These are phyloP conservation scores for Lactifluus rugatus DNA, from an alignment of 768 basidiomycete genomes.

Conservation along the genomic window DNA sequence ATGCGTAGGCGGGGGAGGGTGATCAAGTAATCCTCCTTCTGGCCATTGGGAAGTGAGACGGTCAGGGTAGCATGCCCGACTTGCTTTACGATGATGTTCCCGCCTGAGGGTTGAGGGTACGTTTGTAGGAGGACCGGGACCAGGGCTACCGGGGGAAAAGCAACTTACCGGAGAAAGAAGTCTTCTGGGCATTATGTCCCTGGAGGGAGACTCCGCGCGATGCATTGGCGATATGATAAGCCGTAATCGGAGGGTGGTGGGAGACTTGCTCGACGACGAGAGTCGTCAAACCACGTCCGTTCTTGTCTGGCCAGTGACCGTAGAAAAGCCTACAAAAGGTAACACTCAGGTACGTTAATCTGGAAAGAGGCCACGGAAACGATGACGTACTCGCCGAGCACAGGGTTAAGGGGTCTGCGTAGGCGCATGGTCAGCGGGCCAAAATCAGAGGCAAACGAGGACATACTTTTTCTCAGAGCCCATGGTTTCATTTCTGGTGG, in stretches of 20 bases:
- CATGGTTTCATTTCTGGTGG: slow-evolving; percentile 88
- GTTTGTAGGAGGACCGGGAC: background rate
- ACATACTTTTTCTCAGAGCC: slow-evolving; percentile 95
- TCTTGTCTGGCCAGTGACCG: slow-evolving; percentile 71
- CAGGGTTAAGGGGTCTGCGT: slow-evolving; percentile 84
- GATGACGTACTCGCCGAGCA: slow-evolving; percentile 72
- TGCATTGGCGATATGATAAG: slow-evolving; percentile 79
- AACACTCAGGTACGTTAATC: background rate
- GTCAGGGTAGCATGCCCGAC: slow-evolving; percentile 87
- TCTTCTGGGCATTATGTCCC: slow-evolving; percentile 94
- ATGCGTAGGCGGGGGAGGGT: slow-evolving; percentile 89
- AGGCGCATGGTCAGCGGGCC: background rate
- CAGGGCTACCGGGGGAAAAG: background rate
- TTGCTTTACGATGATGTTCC: slow-evolving; percentile 82
- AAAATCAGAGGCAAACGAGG: background rate
- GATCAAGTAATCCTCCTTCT: slow-evolving; percentile 69
- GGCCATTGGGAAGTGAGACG: slow-evolving; percentile 47
- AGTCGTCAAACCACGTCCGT: slow-evolving; percentile 66
- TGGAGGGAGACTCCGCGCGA: slow-evolving; percentile 63
- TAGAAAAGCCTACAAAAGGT: slow-evolving; percentile 58
- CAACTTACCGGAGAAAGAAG: slow-evolving; percentile 67
- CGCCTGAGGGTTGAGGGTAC: slow-evolving; percentile 30
- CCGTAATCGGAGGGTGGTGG: slow-evolving; percentile 86
- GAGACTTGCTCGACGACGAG: slow-evolving; percentile 94
- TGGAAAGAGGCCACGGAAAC: background rate